These are phyloP conservation scores for Malus fusca DNA, from an alignment of 306 rosid genomes.

Conservation along the genomic window DNA sequence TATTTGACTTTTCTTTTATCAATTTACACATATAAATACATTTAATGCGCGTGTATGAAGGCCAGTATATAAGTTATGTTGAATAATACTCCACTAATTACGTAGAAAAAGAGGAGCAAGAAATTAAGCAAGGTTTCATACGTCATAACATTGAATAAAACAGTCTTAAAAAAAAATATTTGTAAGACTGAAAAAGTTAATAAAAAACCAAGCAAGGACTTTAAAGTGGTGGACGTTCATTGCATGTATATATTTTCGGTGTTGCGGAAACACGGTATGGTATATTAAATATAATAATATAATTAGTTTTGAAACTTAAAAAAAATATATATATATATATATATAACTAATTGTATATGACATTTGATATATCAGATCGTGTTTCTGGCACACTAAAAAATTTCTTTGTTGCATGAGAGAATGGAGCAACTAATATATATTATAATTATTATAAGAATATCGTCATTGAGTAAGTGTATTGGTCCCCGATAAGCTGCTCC, in stretches of 20 bases:
- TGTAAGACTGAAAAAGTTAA: background rate
- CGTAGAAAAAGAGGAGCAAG: background rate
- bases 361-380: too few species aligned
- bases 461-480: background rate
- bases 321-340: too few species aligned
- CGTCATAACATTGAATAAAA: background rate
- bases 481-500: conserved; percentile 2
- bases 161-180: background rate
- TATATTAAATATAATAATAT: too few species aligned
- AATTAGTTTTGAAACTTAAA: too few species aligned
- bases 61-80: background rate
- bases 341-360: too few species aligned
- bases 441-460: too few species aligned
- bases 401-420: background rate
- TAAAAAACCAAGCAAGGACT: background rate
- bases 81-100: background rate
- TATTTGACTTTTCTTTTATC: too few species aligned
- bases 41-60: too few species aligned
- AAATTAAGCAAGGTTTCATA: background rate
- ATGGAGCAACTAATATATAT: background rate
- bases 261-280: too few species aligned
- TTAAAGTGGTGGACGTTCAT: background rate
- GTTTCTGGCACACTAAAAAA: too few species aligned
- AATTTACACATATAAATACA: too few species aligned
- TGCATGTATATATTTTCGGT: too few species aligned